A percentile compares a stretch with the other conserved stretches of the same genome.
These are phyloP conservation scores for Cordia subcordata DNA, from an alignment of 257 asterid genomes.

Conservation along the genomic window DNA sequence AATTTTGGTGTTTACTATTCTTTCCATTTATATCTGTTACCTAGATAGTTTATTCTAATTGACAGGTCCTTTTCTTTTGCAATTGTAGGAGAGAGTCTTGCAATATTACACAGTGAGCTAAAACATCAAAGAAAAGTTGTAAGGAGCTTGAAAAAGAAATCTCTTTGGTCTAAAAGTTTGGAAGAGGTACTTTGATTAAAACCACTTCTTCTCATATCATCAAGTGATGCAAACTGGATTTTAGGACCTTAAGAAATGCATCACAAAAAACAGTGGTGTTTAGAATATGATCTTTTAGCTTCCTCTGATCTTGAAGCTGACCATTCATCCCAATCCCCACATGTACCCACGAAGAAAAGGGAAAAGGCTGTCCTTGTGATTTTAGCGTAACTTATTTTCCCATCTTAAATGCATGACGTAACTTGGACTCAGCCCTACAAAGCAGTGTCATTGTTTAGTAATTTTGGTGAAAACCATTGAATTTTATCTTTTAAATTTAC, in stretches of 20 bases:
- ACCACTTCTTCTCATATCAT: constrained; percentile 6
- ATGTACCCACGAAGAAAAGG: too few species aligned
- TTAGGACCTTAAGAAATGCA: neutral
- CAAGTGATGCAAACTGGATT: neutral
- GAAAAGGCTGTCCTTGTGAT: too few species aligned
- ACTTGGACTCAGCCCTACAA: too few species aligned
- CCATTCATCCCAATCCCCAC: too few species aligned
- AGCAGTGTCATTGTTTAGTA: too few species aligned
- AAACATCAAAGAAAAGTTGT: constrained; percentile 86
- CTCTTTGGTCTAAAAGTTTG: constrained; percentile 92
- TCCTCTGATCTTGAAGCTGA: too few species aligned
- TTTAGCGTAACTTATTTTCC: too few species aligned
- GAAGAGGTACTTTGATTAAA: constrained; percentile 71
- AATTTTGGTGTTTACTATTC: too few species aligned
- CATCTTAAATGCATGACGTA: too few species aligned
- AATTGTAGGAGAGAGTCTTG: constrained; percentile 69
- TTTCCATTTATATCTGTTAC: neutral
- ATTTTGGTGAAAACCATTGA: neutral
- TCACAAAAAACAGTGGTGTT: neutral
- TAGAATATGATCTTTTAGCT: neutral
- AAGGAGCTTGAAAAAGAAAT: constrained; percentile 84
- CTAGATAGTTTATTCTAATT: neutral
- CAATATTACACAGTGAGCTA: constrained; percentile 74
- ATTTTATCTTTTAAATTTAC: neutral
- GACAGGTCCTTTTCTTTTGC: constrained; percentile 10